Evolutionary conservation across 495 filamentous ascomycete species (phyloP).

Genomic region (Penicillium taxi): DNA sequence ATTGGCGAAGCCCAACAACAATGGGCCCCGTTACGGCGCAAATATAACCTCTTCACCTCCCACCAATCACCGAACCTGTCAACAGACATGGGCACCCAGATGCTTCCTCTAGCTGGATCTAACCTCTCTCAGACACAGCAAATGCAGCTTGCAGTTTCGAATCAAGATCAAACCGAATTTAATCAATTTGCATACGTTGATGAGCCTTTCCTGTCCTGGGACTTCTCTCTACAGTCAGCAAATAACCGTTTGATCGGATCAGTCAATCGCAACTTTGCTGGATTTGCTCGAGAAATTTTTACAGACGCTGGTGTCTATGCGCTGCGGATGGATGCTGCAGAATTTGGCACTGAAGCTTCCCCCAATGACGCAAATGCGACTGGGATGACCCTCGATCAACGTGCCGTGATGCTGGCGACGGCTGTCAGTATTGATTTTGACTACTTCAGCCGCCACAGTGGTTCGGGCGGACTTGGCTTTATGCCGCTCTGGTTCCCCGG

Average conservation of each 20-base stretch:
- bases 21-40: conserved; percentile 58
- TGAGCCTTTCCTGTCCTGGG: conserved; percentile 51
- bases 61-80: conserved; percentile 28
- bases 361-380: conserved; percentile 14
- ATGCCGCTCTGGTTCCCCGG: conserved; percentile 54
- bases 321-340: conserved; percentile 59
- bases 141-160: conserved; percentile 29
- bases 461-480: conserved; percentile 41
- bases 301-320: conserved; percentile 67
- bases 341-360: conserved; percentile 30
- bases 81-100: conserved; percentile 30
- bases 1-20: conserved; percentile 62
- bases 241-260: conserved; percentile 45
- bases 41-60: conserved; percentile 60
- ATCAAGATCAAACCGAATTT: conserved; percentile 37
- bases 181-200: conserved; percentile 57
- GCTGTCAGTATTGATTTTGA: conserved; percentile 67
- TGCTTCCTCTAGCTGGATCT: conserved; percentile 36
- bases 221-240: conserved; percentile 47
- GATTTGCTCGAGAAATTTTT: conserved; percentile 63
- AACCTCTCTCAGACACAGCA: conserved; percentile 44
- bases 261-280: conserved; percentile 60
- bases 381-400: conserved; percentile 63
- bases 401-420: conserved; percentile 64
- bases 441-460: conserved; percentile 59